These are phyloP conservation scores for Ceratocystis harringtonii DNA, from an alignment of 2,329 filamentous ascomycete species.

Conservation along the genomic window DNA sequence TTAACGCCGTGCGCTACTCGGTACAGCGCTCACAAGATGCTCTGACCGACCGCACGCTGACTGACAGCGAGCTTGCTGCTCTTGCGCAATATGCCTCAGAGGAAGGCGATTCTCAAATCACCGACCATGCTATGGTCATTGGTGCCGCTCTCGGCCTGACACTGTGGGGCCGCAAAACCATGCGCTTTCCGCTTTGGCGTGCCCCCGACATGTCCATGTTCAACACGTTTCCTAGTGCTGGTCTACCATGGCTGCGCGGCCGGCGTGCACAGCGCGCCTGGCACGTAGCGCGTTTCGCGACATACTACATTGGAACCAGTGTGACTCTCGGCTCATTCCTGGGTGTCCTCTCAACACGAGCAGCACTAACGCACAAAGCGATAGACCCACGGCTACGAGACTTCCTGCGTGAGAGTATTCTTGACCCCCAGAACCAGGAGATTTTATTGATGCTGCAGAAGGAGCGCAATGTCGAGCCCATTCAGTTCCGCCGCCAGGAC, in stretches of 20 bases:
- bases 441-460: slow-evolving; percentile 17
- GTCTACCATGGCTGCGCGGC: slow-evolving; percentile 21
- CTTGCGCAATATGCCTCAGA: slow-evolving; percentile 24
- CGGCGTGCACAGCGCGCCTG: slow-evolving; percentile 22
- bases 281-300: slow-evolving; percentile 26
- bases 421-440: slow-evolving; percentile 17
- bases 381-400: slow-evolving; percentile 24
- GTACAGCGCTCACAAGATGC: slow-evolving; percentile 17
- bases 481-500: slow-evolving; percentile 16
- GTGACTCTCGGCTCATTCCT: slow-evolving; percentile 23
- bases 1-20: slow-evolving; percentile 20
- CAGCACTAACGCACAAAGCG: slow-evolving; percentile 19
- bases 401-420: slow-evolving; percentile 19
- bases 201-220: slow-evolving; percentile 22
- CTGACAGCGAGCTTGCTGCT: slow-evolving; percentile 26
- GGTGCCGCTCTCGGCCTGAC: slow-evolving; percentile 21
- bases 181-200: slow-evolving; percentile 29
- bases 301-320: slow-evolving; percentile 23
- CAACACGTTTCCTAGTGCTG: slow-evolving; percentile 22
- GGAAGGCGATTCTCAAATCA: slow-evolving; percentile 18
- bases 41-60: slow-evolving; percentile 23
- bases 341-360: slow-evolving; percentile 22
- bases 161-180: slow-evolving; percentile 23
- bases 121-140: slow-evolving; percentile 24
- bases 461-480: slow-evolving; percentile 13